A percentile compares a stretch with the other conserved stretches of the same genome.
Conservation (phyloP, 768 basidiomycete genomes). For the Suillus placidus region DNA sequence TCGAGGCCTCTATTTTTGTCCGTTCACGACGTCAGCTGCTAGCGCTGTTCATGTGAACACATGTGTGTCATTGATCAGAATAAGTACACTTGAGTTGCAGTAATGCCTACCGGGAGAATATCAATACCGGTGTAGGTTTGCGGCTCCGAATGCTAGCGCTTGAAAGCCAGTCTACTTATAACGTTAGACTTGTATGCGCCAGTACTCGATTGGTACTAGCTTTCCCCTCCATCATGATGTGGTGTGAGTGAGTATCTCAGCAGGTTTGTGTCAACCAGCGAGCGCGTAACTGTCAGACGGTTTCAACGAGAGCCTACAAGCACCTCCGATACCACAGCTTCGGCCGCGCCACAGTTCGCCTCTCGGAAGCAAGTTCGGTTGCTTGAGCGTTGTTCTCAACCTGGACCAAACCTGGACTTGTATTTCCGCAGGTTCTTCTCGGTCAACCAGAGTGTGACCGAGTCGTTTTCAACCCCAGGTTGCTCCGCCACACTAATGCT, state of each 20-base stretch:
- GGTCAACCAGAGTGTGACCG: not conserved
- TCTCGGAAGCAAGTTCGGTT: not conserved
- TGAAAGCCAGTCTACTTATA: not conserved
- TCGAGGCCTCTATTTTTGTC: conserved; percentile 1
- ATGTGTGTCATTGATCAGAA: not conserved
- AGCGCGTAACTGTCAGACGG: not conserved
- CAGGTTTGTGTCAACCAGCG: not conserved
- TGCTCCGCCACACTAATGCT: not conserved
- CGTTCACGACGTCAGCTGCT: not conserved
- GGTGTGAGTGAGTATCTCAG: not conserved
- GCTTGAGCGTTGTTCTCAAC: not conserved
- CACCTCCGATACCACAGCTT: not conserved
- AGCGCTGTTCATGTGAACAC: not conserved
- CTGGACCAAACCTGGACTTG: not conserved
- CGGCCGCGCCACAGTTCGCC: not conserved
- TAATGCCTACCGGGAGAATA: not conserved
- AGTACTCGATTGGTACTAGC: not conserved
- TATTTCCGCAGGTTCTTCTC: not conserved
- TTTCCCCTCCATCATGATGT: not conserved
- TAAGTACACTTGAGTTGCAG: not conserved
- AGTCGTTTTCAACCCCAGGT: not conserved
- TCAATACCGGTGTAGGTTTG: not conserved
- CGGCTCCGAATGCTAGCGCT: not conserved
- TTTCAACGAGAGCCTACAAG: not conserved
- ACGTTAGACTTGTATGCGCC: not conserved